phyloP scores from a whole-genome alignment of 352 stramenopile genomes.

The Phytophthora sansomeana region DNA sequence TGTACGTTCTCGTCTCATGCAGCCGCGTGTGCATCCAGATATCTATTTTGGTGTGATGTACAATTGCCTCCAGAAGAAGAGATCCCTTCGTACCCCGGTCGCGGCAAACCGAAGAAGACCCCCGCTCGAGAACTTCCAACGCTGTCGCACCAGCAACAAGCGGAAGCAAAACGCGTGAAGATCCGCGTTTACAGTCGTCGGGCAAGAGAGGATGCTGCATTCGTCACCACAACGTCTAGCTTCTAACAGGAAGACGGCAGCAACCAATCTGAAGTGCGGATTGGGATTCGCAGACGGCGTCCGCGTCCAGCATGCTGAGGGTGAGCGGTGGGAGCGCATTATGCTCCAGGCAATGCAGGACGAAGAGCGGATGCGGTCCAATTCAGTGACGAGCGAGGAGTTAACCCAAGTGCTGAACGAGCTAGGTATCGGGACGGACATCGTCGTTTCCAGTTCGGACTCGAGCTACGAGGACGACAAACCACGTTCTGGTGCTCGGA shows the following conservation, averaged over 20 bases:
- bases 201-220: neutral
- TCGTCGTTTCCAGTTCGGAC: too few relatives aligned
- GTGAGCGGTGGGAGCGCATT: too few relatives aligned
- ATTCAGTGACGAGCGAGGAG: neutral
- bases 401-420: neutral
- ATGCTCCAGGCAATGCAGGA: too few relatives aligned
- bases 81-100: neutral
- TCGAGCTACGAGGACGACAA: too few relatives aligned
- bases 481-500: too few relatives aligned
- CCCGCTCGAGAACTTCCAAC: neutral
- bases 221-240: neutral
- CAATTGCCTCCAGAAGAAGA: neutral
- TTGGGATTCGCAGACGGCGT: too few relatives aligned
- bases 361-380: neutral
- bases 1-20: too few relatives aligned
- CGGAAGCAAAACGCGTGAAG: neutral
- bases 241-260: neutral
- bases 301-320: too few relatives aligned
- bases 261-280: too few relatives aligned
- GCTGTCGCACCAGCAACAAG: neutral
- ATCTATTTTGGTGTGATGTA: too few relatives aligned
- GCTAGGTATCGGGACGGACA: neutral
- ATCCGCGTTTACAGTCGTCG: neutral
- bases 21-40: too few relatives aligned
- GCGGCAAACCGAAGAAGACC: neutral